These are phyloP conservation scores for Ustilago shanxiensis DNA, from an alignment of 1,284 basidiomycete genomes.

Conservation along the genomic window DNA sequence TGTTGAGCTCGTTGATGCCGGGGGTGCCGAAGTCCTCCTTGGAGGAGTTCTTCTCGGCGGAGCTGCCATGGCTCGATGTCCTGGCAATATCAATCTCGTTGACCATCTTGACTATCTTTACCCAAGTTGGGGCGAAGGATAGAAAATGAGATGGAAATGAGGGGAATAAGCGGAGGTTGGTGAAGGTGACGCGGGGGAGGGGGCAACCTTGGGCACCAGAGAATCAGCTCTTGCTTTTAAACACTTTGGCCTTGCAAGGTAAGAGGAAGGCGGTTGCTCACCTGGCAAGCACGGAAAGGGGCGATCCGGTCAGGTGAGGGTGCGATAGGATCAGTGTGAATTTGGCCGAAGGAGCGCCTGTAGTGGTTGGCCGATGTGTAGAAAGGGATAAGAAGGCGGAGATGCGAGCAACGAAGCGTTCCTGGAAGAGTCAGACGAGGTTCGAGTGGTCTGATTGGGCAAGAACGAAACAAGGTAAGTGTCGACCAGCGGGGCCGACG, in stretches of 20 bases:
- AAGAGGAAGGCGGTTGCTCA: neutral
- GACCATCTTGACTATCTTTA: slow-evolving; percentile 22
- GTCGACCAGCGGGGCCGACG: slow-evolving; percentile 4
- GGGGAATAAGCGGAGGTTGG: neutral
- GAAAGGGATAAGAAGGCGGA: neutral
- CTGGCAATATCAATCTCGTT: slow-evolving; percentile 44
- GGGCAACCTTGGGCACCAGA: neutral
- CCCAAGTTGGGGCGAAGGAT: slow-evolving; percentile 16
- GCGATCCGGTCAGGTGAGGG: neutral
- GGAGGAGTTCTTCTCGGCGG: slow-evolving; percentile 35
- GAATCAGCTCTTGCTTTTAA: neutral
- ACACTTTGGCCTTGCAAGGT: neutral
- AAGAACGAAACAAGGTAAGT: neutral
- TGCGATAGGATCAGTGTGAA: neutral
- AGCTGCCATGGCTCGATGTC: slow-evolving; percentile 30
- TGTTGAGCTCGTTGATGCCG: slow-evolving; percentile 31
- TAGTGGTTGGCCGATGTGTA: slow-evolving; percentile 2
- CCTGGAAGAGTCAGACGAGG: slow-evolving; percentile 2
- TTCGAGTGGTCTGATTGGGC: slow-evolving; percentile 7
- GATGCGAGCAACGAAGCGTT: slow-evolving; percentile 4
- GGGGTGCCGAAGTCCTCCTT: slow-evolving; percentile 37
- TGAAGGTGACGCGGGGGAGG: neutral
- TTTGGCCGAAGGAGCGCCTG: neutral
- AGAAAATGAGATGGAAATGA: neutral
- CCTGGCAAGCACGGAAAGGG: neutral